These are phyloP conservation scores for Aspergillus aculeatus DNA, from an alignment of 2,329 filamentous ascomycete genomes.

Conservation along the genomic window DNA sequence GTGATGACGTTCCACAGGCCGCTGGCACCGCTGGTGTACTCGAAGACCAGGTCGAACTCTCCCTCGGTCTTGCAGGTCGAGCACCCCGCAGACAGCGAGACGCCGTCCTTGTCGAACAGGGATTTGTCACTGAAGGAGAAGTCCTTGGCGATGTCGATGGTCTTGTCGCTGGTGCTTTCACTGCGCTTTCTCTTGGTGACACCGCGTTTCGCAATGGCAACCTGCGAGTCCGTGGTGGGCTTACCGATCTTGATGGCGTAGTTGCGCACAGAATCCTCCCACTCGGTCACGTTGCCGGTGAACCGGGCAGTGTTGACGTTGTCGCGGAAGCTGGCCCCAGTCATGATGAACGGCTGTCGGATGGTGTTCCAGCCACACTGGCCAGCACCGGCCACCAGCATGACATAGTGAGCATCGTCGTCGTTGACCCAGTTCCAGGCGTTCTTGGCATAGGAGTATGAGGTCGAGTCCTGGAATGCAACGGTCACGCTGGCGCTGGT, in stretches of 20 bases:
- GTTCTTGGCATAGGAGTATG: slow-evolving; percentile 15
- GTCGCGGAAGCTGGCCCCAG: slow-evolving; percentile 18
- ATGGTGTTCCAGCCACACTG: slow-evolving; percentile 25
- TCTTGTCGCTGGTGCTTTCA: slow-evolving; percentile 5
- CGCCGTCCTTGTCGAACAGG: not conserved
- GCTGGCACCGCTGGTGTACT: not conserved
- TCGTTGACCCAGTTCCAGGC: slow-evolving; percentile 25
- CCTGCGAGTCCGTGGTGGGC: slow-evolving; percentile 8
- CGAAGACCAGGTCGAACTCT: not conserved
- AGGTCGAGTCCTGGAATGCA: slow-evolving; percentile 13
- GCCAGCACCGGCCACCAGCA: slow-evolving; percentile 22
- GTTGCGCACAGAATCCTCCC: slow-evolving; percentile 19
- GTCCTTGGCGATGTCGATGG: slow-evolving; percentile 1
- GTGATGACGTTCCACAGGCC: not conserved
- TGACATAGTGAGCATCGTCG: slow-evolving; percentile 15
- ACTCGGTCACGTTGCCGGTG: slow-evolving; percentile 17
- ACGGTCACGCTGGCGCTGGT: slow-evolving; percentile 18
- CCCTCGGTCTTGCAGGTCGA: not conserved
- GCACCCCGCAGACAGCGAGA: not conserved
- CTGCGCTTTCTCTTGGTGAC: not conserved
- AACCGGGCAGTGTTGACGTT: slow-evolving; percentile 15
- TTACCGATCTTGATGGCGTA: slow-evolving; percentile 23
- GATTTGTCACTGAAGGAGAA: not conserved
- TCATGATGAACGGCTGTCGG: slow-evolving; percentile 22
- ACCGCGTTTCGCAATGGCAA: slow-evolving; percentile 5